These are phyloP conservation scores for Durio zibethinus DNA, from an alignment of 345 rosid genomes.

Conservation along the genomic window DNA sequence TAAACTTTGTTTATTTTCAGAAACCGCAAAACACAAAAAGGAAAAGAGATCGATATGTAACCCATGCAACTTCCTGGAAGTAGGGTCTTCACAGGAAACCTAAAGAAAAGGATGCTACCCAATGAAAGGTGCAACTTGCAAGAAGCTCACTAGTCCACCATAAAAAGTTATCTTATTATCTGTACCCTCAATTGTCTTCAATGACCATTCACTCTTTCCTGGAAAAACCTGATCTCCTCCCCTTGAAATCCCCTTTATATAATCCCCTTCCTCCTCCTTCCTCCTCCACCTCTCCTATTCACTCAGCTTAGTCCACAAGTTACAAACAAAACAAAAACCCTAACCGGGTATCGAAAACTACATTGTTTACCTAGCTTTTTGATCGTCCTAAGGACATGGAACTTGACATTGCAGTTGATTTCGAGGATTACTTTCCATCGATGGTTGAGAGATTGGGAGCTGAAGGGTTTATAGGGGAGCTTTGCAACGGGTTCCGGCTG, in stretches of 20 bases:
- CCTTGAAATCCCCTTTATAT: slow-evolving; percentile 16
- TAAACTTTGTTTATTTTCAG: no score
- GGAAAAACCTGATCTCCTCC: slow-evolving; percentile 17
- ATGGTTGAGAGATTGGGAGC: slow-evolving; percentile 53
- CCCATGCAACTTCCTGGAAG: slow-evolving; percentile 58
- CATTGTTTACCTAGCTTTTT: neutral
- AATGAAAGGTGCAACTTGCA: slow-evolving; percentile 28
- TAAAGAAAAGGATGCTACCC: neutral
- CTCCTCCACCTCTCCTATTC: neutral
- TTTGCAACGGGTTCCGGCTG: slow-evolving; percentile 51
- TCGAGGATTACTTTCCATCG: slow-evolving; percentile 59
- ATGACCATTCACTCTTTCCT: slow-evolving; percentile 25
- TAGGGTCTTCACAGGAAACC: slow-evolving; percentile 23
- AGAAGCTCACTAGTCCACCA: slow-evolving; percentile 23
- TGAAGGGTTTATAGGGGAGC: slow-evolving; percentile 53
- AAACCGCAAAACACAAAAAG: neutral
- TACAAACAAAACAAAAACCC: neutral
- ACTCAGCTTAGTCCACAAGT: neutral
- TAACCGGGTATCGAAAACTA: neutral
- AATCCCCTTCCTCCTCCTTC: slow-evolving; percentile 6
- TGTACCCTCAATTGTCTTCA: slow-evolving; percentile 16
- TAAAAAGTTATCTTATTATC: neutral
- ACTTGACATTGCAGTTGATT: slow-evolving; percentile 30
- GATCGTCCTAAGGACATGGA: slow-evolving; percentile 12
- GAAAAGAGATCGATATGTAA: neutral